phyloP scores from a whole-genome alignment of 2,329 filamentous ascomycete species.

The Hypoxylon sp. region DNA sequence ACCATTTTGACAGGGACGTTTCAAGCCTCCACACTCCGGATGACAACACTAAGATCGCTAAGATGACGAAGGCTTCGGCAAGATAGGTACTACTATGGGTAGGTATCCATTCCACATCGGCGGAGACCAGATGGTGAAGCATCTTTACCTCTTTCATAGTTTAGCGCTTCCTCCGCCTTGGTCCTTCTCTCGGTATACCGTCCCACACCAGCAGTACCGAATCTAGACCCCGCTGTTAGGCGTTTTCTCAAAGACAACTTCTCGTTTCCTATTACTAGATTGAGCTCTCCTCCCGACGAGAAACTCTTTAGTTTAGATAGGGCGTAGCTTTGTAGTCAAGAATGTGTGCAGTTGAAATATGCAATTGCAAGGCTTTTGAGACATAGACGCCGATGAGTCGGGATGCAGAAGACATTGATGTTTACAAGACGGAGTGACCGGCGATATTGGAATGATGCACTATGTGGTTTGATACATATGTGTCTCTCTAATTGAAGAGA shows the following conservation, averaged over 20 bases:
- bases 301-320: constrained; percentile 27
- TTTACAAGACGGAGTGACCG: constrained; percentile 1
- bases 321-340: constrained; percentile 33
- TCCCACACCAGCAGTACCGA: constrained; percentile 28
- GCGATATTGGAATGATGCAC: no score
- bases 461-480: no score
- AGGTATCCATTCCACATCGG: constrained; percentile 14
- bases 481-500: no score
- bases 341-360: constrained; percentile 14
- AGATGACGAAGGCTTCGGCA: constrained; percentile 32
- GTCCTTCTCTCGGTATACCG: constrained; percentile 19
- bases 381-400: constrained; percentile 25
- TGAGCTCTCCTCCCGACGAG: constrained; percentile 36
- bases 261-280: constrained; percentile 45
- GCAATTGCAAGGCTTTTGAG: constrained; percentile 21
- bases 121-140: constrained; percentile 21
- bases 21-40: constrained; percentile 19
- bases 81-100: no score
- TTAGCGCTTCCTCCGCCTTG: constrained; percentile 19
- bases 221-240: constrained; percentile 42
- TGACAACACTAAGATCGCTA: no score
- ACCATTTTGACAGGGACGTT: no score
- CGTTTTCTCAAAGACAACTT: constrained; percentile 38
- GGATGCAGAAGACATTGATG: constrained; percentile 14
- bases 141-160: constrained; percentile 13